A percentile compares a stretch with the other conserved stretches of the same genome.
Evolutionary conservation across 1,284 basidiomycete species (phyloP).

Genomic region (Lignosus rhinocerotis): DNA sequence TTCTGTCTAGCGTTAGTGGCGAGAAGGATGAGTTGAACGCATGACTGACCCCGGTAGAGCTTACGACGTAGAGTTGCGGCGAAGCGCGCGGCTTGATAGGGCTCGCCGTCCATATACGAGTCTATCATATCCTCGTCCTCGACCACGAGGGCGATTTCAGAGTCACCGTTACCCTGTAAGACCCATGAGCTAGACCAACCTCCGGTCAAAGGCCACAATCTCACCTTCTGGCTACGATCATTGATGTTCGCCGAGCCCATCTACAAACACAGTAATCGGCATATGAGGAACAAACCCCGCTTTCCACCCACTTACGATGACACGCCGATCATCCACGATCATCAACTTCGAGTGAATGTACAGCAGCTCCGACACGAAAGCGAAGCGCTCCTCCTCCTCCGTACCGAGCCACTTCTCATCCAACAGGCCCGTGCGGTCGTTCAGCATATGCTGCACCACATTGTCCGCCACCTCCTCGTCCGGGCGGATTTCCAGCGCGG

Average conservation of each 20-base stretch:
- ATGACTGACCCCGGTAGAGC: constrained; percentile 64
- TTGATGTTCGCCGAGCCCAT: constrained; percentile 92
- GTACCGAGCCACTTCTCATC: constrained; percentile 84
- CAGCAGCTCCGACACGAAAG: constrained; percentile 78
- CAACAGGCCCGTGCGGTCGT: constrained; percentile 55
- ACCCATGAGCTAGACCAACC: neutral
- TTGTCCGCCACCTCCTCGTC: constrained; percentile 69
- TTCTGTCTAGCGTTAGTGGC: constrained; percentile 46
- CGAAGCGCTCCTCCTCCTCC: constrained; percentile 78
- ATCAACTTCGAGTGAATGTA: constrained; percentile 86
- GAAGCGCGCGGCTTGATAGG: constrained; percentile 70
- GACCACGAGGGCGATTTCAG: constrained; percentile 89
- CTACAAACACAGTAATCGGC: constrained; percentile 36
- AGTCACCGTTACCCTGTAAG: constrained; percentile 81
- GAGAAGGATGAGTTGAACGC: neutral
- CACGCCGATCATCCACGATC: constrained; percentile 89
- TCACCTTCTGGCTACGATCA: constrained; percentile 76
- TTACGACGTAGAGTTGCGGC: constrained; percentile 77
- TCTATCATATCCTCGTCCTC: constrained; percentile 84
- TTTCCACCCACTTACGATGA: constrained; percentile 60
- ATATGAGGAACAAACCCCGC: neutral
- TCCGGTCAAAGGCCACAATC: neutral
- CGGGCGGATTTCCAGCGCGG: constrained; percentile 51
- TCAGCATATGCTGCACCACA: constrained; percentile 77
- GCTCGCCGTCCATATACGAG: constrained; percentile 77